phyloP scores from a whole-genome alignment of 495 filamentous ascomycete genomes.

The Sphaerosporella brunnea region DNA sequence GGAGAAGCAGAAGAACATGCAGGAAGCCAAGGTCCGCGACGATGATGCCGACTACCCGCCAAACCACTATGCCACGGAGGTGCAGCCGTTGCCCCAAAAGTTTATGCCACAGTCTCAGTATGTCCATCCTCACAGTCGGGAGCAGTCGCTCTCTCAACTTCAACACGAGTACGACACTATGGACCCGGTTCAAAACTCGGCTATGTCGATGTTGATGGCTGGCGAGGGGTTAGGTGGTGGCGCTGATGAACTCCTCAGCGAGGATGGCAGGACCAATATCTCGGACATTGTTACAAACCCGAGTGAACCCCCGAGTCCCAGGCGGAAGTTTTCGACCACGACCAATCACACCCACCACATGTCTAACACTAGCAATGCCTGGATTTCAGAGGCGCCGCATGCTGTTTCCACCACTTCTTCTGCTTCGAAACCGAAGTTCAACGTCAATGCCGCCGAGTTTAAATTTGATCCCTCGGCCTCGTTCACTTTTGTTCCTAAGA shows the following conservation, averaged over 20 bases:
- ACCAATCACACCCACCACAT: conserved; percentile 16
- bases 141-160: conserved; percentile 22
- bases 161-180: conserved; percentile 18
- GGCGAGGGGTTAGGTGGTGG: conserved; percentile 15
- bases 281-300: conserved; percentile 64
- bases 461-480: conserved; percentile 52
- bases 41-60: conserved; percentile 12
- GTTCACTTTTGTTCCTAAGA: conserved; percentile 43
- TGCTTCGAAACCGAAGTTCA: conserved; percentile 53
- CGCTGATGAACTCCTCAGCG: conserved; percentile 21
- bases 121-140: conserved; percentile 16
- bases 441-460: conserved; percentile 77
- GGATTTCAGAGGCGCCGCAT: conserved; percentile 16
- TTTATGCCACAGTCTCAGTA: conserved; percentile 17
- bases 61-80: conserved; percentile 8
- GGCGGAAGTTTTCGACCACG: conserved; percentile 13
- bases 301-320: conserved; percentile 30
- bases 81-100: conserved; percentile 6
- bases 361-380: conserved; percentile 22
- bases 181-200: conserved; percentile 21
- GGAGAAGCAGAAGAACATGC: conserved; percentile 20
- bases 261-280: conserved; percentile 22
- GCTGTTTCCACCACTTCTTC: conserved; percentile 28
- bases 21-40: conserved; percentile 11
- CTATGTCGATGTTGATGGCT: conserved; percentile 24